These are phyloP conservation scores for Ceratobasidium sp. DNA, from an alignment of 1,284 basidiomycete genomes.

Conservation along the genomic window DNA sequence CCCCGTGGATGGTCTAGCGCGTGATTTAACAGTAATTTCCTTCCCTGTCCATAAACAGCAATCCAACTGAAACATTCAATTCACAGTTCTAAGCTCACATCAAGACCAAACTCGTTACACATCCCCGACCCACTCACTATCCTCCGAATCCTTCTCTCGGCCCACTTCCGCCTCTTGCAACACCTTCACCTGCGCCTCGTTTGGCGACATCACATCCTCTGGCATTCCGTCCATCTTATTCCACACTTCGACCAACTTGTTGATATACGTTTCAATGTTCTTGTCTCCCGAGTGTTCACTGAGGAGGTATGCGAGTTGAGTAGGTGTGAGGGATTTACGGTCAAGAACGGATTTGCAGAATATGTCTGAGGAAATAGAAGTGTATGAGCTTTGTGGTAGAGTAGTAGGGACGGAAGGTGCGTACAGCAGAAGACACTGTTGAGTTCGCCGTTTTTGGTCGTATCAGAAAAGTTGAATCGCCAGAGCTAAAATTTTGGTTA, in stretches of 20 bases:
- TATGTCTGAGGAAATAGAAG: neutral
- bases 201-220: slow-evolving; percentile 1
- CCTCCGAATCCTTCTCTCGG: neutral
- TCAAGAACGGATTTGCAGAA: slow-evolving; percentile 17
- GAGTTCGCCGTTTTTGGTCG: neutral
- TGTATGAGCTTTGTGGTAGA: neutral
- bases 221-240: slow-evolving; percentile 17
- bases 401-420: neutral
- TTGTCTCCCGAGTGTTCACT: slow-evolving; percentile 15
- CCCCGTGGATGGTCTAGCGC: no score
- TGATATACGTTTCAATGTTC: neutral
- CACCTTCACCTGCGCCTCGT: neutral
- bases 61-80: no score
- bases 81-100: no score
- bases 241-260: slow-evolving; percentile 9
- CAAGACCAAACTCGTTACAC: no score
- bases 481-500: no score
- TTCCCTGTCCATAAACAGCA: no score
- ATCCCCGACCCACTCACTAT: no score
- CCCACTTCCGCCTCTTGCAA: neutral
- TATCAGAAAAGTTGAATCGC: slow-evolving; percentile 13
- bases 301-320: slow-evolving; percentile 8
- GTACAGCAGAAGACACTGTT: slow-evolving; percentile 8
- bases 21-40: no score
- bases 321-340: slow-evolving; percentile 2